Conservation (phyloP, 192 early-diverging fungal species). For the Funneliformis geosporum region DNA sequence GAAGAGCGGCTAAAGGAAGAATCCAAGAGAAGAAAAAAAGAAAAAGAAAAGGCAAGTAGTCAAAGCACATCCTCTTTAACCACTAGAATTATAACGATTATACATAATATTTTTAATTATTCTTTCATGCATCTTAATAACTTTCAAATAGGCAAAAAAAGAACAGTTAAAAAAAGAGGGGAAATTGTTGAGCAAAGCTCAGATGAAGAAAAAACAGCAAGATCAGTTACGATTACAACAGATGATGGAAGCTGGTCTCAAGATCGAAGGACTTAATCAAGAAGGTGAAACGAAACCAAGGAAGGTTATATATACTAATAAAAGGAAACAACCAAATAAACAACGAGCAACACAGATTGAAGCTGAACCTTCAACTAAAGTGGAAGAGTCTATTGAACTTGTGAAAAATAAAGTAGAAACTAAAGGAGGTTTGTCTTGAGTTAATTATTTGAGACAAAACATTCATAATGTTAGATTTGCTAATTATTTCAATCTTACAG, state of each 20-base stretch:
- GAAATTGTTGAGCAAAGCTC: conserved; percentile 90
- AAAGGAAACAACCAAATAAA: conserved; percentile 67
- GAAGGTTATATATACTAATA: conserved; percentile 70
- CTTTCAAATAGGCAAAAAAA: conserved; percentile 61
- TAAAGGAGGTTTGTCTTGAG: neutral
- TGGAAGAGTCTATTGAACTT: conserved; percentile 23
- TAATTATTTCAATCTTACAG: neutral
- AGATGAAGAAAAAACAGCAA: conserved; percentile 79
- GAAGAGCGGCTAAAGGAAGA: conserved; percentile 80
- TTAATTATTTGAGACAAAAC: neutral
- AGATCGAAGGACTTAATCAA: conserved; percentile 67
- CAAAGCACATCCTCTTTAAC: neutral
- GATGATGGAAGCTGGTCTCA: conserved; percentile 77
- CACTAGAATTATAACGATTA: neutral
- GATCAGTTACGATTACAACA: conserved; percentile 72
- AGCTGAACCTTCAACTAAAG: neutral
- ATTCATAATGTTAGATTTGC: neutral
- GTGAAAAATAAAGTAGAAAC: conserved; percentile 24
- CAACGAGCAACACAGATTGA: neutral
- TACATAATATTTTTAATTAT: neutral
- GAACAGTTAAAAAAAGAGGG: conserved; percentile 91
- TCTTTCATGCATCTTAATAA: neutral
- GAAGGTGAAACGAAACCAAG: conserved; percentile 59
- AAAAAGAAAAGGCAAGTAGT: conserved; percentile 66
- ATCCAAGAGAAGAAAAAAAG: conserved; percentile 73